Evolutionary conservation across 768 basidiomycete genomes (phyloP).

Genomic region (Austroboletus eburneus): DNA sequence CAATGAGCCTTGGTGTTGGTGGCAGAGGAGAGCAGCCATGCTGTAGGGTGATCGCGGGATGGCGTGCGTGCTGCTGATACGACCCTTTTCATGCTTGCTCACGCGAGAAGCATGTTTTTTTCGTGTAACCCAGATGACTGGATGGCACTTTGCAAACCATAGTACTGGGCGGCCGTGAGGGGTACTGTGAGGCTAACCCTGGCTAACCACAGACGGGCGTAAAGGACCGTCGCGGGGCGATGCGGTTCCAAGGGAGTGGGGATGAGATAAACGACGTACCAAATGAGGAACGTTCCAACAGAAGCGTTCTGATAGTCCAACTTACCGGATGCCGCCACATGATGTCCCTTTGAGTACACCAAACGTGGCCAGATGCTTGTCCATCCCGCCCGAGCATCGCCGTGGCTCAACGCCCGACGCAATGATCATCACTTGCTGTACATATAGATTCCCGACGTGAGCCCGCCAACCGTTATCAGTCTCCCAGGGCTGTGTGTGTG

Average conservation of each 20-base stretch:
- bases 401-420: no score
- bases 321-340: neutral
- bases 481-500: slow-evolving; percentile 13
- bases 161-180: neutral
- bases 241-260: slow-evolving; percentile 5
- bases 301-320: slow-evolving; percentile 27
- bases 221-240: no score
- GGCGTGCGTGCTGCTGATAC: neutral
- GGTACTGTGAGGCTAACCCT: no score
- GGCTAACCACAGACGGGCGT: no score
- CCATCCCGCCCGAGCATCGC: neutral
- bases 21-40: slow-evolving; percentile 11
- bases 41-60: slow-evolving; percentile 11
- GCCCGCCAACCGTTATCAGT: slow-evolving; percentile 9
- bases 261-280: slow-evolving; percentile 16
- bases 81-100: slow-evolving; percentile 6
- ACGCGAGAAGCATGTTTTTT: neutral
- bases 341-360: slow-evolving; percentile 15
- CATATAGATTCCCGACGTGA: no score
- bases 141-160: slow-evolving; percentile 1
- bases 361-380: slow-evolving; percentile 12
- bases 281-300: slow-evolving; percentile 26
- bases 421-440: slow-evolving; percentile 3
- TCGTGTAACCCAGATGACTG: slow-evolving; percentile 1
- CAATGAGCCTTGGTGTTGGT: slow-evolving; percentile 12